Evolutionary conservation across 768 basidiomycete genomes (phyloP), one percentile per base, ranked within the genome.

Genomic region (Paxillus rubicundulus): DNA sequence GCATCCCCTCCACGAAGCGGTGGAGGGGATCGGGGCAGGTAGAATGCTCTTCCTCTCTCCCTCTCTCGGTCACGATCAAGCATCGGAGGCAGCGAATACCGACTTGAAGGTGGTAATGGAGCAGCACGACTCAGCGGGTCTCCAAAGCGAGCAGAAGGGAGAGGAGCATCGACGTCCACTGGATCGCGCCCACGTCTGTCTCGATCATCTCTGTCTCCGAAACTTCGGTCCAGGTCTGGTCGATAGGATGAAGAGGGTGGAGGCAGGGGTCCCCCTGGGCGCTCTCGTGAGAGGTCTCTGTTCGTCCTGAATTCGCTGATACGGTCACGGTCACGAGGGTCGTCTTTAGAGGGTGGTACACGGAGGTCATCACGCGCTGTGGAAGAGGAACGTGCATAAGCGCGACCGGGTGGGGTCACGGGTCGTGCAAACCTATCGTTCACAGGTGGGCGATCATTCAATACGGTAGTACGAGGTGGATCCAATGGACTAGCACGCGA

Each of bases 121-220:
- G 54, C 60, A 4, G 21, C 12, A 4, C 61, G 60, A 47, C 62
- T 44, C 17, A 63, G 66, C n/a, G 65, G 52, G 17, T 74, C 75
- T 28, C 66, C 65, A 45, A 70, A 76, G 4, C 76, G 72, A 4
- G 67, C 52, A 21, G 64, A 61, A n/a, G 65, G 62, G 16, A 58
- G 55, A 33, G 69, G 65, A 3, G 57, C 38, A 50, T 74, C 72
- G 37, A 73, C 56, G 45, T 73, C 72, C 51, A 72, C 58, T 36
- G 66, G 39, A 39, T 74, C 72, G 17, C 73, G 69, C 30, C 75
- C 74, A 20, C 74, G 69, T 52, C 75, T 67, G 52, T 72, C 70
- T 45, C 56, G 61, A 39, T 60, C 61, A 50, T 56, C 58, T 54
- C 63, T 64, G 48, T 74, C 74, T 55, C 57, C 44, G 40, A 70